A percentile compares a stretch with the other conserved stretches of the same genome.
Evolutionary conservation across 164 flowering plant genomes (phyloP).

Genomic region (Liriodendron chinense): DNA sequence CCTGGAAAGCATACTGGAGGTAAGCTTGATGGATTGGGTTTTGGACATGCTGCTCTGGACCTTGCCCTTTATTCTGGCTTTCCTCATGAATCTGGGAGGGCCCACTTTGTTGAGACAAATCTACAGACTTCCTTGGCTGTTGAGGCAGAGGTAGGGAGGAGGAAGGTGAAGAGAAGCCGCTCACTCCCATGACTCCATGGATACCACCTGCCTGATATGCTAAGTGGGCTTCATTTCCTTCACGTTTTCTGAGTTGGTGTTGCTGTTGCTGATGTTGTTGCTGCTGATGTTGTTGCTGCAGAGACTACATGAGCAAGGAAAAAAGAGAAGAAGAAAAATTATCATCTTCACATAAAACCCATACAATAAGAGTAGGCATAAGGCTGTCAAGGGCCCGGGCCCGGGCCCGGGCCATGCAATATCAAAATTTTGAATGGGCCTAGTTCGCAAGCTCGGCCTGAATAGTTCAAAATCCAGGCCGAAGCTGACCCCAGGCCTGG

Average conservation of each 20-base stretch:
- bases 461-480: no score
- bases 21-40: conserved; percentile 77
- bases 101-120: conserved; percentile 57
- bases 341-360: background rate
- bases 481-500: no score
- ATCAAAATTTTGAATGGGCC: no score
- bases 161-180: conserved; percentile 51
- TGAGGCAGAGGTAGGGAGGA: conserved; percentile 57
- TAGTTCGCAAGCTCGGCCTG: no score
- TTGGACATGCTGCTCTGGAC: conserved; percentile 54
- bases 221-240: conserved; percentile 66
- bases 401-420: background rate
- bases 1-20: conserved; percentile 66
- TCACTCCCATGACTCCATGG: conserved; percentile 55
- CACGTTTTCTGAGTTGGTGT: conserved; percentile 66
- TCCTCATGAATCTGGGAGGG: conserved; percentile 52
- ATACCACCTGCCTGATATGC: conserved; percentile 66
- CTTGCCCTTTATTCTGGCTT: conserved; percentile 55
- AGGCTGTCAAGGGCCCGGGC: no score
- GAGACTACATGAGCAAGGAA: conserved; percentile 44
- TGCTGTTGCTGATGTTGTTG: conserved; percentile 46
- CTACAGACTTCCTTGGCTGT: conserved; percentile 51
- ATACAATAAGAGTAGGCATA: background rate
- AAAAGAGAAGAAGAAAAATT: background rate
- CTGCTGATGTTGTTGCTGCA: no score